Conservation (phyloP, 106 monocot species). For the Triglochin maritima region DNA sequence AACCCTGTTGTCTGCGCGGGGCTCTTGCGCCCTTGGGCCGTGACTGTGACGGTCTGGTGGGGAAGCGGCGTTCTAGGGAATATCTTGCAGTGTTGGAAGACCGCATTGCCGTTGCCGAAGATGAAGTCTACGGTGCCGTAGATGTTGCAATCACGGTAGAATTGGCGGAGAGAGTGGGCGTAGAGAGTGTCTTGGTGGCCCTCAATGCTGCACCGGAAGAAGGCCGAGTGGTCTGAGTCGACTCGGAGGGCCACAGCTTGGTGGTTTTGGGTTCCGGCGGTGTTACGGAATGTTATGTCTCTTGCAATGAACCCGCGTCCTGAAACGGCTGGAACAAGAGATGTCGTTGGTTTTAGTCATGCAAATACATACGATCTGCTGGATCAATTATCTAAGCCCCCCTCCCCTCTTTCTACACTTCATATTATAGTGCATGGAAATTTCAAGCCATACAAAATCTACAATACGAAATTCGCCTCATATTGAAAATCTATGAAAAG, state of each 20-base stretch:
- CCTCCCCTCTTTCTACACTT: neutral
- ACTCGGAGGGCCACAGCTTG: constrained; percentile 89
- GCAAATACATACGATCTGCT: neutral
- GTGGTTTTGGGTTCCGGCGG: constrained; percentile 45
- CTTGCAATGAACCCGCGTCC: constrained; percentile 74
- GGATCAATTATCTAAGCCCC: neutral
- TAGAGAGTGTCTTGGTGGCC: constrained; percentile 94
- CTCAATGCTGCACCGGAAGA: constrained; percentile 85
- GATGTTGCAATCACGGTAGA: constrained; percentile 82
- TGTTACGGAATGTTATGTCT: constrained; percentile 78
- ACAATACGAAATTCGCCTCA: neutral
- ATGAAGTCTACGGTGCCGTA: constrained; percentile 91
- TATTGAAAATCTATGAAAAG: neutral
- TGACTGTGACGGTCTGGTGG: constrained; percentile 52
- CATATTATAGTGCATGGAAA: too few relatives aligned
- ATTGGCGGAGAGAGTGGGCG: constrained; percentile 84
- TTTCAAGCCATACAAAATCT: too few relatives aligned
- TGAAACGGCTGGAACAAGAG: constrained; percentile 45
- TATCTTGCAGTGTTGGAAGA: constrained; percentile 69
- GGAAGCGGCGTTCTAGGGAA: constrained; percentile 38
- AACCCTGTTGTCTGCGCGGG: constrained; percentile 64
- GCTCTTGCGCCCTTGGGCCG: constrained; percentile 70
- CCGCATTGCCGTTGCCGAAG: constrained; percentile 71
- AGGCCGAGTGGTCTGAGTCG: constrained; percentile 65
- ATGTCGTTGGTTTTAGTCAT: too few relatives aligned